phyloP scores from a whole-genome alignment of 345 rosid species.

The Eucalyptus cladocalyx region DNA sequence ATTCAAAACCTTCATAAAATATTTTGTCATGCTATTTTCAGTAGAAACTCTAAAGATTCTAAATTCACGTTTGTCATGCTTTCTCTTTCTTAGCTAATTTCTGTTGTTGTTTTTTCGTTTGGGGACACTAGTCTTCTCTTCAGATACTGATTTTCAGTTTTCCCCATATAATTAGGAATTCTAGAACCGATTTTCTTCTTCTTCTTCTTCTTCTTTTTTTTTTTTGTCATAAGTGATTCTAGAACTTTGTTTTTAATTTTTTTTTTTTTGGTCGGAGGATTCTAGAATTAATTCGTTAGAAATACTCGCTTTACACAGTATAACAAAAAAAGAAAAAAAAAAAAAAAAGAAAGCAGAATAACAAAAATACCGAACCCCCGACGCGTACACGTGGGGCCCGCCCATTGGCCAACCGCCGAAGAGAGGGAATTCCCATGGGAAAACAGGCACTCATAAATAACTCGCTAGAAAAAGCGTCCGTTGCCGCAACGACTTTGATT shows the following conservation, averaged over 20 bases:
- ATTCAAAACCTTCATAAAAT: neutral
- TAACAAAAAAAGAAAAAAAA: too few relatives aligned
- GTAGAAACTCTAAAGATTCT: neutral
- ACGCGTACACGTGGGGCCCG: neutral
- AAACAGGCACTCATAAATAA: neutral
- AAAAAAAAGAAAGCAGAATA: rapidly evolving
- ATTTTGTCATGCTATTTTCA: neutral
- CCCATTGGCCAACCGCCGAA: neutral
- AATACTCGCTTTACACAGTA: neutral
- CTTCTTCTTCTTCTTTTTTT: rapidly evolving
- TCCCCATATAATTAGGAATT: neutral
- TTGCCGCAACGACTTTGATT: neutral
- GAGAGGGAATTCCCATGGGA: neutral
- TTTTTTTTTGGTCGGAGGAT: too few relatives aligned
- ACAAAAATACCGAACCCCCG: too few relatives aligned
- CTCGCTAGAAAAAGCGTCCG: neutral
- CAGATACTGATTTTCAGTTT: neutral
- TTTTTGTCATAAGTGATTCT: too few relatives aligned
- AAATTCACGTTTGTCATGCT: neutral
- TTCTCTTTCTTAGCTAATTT: neutral
- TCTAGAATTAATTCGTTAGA: neutral
- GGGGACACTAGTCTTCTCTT: neutral
- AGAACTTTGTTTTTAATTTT: too few relatives aligned
- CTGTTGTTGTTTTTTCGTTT: neutral
- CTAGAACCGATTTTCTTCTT: neutral